These are phyloP conservation scores for Urochloa ruziziensis DNA, from an alignment of 176 grass and related monocot genomes.

Conservation along the genomic window DNA sequence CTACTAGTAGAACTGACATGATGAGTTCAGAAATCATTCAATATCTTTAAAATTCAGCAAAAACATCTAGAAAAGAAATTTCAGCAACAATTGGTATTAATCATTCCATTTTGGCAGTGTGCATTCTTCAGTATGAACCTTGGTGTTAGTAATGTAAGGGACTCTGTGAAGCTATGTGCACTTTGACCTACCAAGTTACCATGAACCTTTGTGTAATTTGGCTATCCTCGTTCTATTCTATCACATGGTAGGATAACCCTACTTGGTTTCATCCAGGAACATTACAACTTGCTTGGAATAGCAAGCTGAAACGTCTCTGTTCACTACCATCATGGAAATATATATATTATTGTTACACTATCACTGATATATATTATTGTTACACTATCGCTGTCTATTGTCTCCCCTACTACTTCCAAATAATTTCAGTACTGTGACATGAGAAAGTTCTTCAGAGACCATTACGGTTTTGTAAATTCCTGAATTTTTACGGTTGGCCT, in stretches of 20 bases:
- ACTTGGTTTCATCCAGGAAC: neutral
- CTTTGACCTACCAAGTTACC: neutral
- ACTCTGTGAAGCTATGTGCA: neutral
- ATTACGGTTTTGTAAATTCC: neutral
- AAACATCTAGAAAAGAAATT: neutral
- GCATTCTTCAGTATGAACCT: neutral
- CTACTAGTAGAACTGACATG: neutral
- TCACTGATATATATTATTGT: too few relatives aligned
- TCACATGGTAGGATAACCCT: neutral
- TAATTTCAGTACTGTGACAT: neutral
- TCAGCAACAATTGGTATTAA: neutral
- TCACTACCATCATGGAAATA: too few relatives aligned
- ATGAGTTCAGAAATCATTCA: constrained; percentile 10
- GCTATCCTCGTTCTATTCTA: neutral
- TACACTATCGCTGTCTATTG: constrained; percentile 17
- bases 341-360: too few relatives aligned
- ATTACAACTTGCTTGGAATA: neutral
- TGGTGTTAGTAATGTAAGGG: neutral
- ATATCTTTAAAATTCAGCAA: neutral
- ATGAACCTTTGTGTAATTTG: neutral
- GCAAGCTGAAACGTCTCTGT: neutral
- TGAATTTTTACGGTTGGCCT: neutral
- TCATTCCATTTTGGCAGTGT: neutral
- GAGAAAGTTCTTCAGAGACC: neutral
- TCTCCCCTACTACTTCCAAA: neutral